Base-by-base conservation (phyloP, 208 protist species). In the Crithidia acanthocephali region DNA sequence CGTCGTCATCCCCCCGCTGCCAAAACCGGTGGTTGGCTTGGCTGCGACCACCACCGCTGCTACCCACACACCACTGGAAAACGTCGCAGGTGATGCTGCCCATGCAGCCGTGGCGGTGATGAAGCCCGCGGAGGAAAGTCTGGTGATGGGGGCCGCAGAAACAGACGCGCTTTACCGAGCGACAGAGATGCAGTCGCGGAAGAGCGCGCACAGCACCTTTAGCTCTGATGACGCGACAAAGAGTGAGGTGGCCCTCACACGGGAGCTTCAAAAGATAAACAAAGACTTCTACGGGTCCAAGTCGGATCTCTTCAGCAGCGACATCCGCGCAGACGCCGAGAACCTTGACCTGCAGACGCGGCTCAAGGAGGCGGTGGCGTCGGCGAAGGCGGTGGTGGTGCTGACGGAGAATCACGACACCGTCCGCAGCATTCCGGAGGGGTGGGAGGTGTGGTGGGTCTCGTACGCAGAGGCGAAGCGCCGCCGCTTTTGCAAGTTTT, bases 361-460 rank as follows among this genome's bases (percentile, higher is more conserved):
- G 18, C 51, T 82, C n/a, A 67, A 51, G 42, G 67, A 25, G 7
- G 77, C 77, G 1, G 77, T 82, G 28, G 47, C 61, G 35, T 61
- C 72, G 11, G 70, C 77, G 10, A 59, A 53, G 47, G 53, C 77
- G 7, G 73, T 72, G 10, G 59, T 78, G 47, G 72, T 78, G 42
- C 28, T 78, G 22, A 76, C 28, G 27, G 74, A 71, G 40, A 35
- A 30, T 22, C 66, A 79, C 53, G 23, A 20, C 13, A 69, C 50
- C 11, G 51, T 69, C 22, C 40, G 52, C 23, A 73, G 67, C 42
- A 72, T 79, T 60, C 83, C 80, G 1, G 53, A 67, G 9, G 83
- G 81, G 15, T 87, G 81, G 40, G 88, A 93, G 64, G 79, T 93
- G 44, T 93, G 88, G 88, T 93, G 88, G 88, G 72, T 85, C 0